Percentiles rank a stretch among this genome's conserved stretches.
phyloP scores from a whole-genome alignment of 2,329 filamentous ascomycete genomes.

The Huntiella omanensis region DNA sequence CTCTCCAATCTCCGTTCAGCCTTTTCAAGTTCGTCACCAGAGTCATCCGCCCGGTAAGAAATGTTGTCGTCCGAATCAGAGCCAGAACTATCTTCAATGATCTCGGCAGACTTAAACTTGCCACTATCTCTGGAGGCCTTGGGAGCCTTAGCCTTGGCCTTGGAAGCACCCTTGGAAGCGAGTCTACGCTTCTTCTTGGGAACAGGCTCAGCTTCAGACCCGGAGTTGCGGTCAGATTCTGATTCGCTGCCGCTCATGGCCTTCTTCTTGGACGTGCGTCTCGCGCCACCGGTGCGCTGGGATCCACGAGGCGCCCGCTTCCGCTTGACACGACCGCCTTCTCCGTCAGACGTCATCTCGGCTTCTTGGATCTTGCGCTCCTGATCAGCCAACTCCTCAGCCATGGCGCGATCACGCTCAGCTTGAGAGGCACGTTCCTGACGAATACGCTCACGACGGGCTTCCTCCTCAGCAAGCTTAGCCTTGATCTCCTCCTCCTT shows the following conservation, averaged over 20 bases:
- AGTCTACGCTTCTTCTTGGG: conserved; percentile 41
- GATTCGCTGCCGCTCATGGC: conserved; percentile 21
- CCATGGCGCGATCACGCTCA: conserved; percentile 54
- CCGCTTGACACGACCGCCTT: conserved; percentile 63
- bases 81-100: conserved; percentile 36
- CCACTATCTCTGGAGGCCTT: conserved; percentile 11
- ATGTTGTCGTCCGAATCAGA: conserved; percentile 19
- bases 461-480: conserved; percentile 48
- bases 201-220: conserved; percentile 25
- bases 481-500: conserved; percentile 60
- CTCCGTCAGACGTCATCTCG: conserved; percentile 63
- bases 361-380: conserved; percentile 50
- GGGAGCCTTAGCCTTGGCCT: conserved; percentile 22
- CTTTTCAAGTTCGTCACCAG: conserved; percentile 18
- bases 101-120: conserved; percentile 76
- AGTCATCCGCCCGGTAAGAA: conserved; percentile 9
- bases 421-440: conserved; percentile 70
- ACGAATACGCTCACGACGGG: conserved; percentile 63
- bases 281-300: conserved; percentile 20
- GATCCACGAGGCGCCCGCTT: conserved; percentile 39
- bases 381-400: conserved; percentile 52
- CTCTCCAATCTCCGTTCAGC: conserved; percentile 17
- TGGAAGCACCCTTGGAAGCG: conserved; percentile 23
- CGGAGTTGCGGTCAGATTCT: conserved; percentile 15
- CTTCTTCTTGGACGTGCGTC: conserved; percentile 40